Evolutionary conservation across 257 asterid genomes (phyloP), one percentile per base, ranked within the genome.

Genomic region (Nemophila menziesii): DNA sequence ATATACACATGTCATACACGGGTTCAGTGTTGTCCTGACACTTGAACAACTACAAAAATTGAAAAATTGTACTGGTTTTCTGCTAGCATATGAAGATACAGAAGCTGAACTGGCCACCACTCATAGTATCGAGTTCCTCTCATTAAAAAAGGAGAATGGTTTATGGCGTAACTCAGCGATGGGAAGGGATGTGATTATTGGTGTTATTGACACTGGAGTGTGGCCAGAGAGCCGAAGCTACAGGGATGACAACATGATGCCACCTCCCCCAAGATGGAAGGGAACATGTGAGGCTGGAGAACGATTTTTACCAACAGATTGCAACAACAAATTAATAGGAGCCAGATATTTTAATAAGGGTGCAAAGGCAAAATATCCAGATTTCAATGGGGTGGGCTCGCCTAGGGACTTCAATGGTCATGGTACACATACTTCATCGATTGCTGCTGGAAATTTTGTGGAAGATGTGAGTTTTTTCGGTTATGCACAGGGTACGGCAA

Each of bases 341-440:
- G 64, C 64, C 0, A 46, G 56, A 22, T 56, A 16, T 39, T 63
- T 63, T 46, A 63, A 56, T 8, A 63, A 44, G 37, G 69, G 51
- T 0, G 7, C 55, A 22, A 2, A 24, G 22, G 60, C 69, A 44
- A 5, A 11, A 1, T 21, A 56, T 44, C 69, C 60, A 21, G 16
- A 11, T 10, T 14, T 2, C 2, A 52, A 23, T 8, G 15, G 51
- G 4, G 37, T 48, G 61, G 36, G 47, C 18, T 63, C 70, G 2
- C 44, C 65, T 11, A 21, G 54, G 49, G 54, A 58, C 29, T 21
- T 42, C 15, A 5, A 6, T 16, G 59, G 59, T 33, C 65, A 52
- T n/a, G 59, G 49, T 17, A 51, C 54, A 1, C 59, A 59, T 44
- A 18, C 33, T 4, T 37, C 60, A 16, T 41, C 48, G 9, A 52